Evolutionary conservation across 495 filamentous ascomycete genomes (phyloP), one percentile per base, ranked within the genome.

Genomic region (Letharia columbiana): DNA sequence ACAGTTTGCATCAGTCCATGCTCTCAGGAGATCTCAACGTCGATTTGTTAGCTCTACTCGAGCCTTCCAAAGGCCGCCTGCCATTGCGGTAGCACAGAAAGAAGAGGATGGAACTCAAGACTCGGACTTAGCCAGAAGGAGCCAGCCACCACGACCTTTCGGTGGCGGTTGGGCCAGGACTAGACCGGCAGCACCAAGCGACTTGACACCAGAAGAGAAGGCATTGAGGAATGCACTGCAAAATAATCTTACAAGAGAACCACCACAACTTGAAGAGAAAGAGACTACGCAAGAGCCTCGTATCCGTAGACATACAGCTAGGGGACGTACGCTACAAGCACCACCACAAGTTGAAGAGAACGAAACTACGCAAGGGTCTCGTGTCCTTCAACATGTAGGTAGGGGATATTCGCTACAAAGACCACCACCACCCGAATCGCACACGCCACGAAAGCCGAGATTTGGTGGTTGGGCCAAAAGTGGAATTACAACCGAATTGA

Each of bases 21-120:
- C 65, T 61, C 37, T 11, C 20, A 45, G 40, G 31, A 45, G 31
- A 42, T 5, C 41, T 23, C 64, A 72, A 41, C 63, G 67, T n/a
- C 56, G 71, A 57, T 60, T 61, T 10, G 61, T 72, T 35, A 60
- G 49, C 7, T 54, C 64, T 15, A 61, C 47, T 20, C n/a, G 13
- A 40, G 37, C 61, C 7, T 44, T 18, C 10, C 40, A 56, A 20
- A 63, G 33, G 61, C 71, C 71, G 0, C 71, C 64, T 10, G 41
- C 66, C 12, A 52, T 4, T 17, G 66, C 69, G 42, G 62, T 49
- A 65, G 67, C 64, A 49, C 20, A 54, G 35, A n/a, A 42, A 35
- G 31, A 50, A 11, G 62, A 50, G 8, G 33, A 64, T 42, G 67
- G 52, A 23, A 33, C 33, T 15, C 67, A 31, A 52, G 37, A 50